Conservation (phyloP, 2,329 filamentous ascomycete species). For the Cyanodermella asteris region DNA sequence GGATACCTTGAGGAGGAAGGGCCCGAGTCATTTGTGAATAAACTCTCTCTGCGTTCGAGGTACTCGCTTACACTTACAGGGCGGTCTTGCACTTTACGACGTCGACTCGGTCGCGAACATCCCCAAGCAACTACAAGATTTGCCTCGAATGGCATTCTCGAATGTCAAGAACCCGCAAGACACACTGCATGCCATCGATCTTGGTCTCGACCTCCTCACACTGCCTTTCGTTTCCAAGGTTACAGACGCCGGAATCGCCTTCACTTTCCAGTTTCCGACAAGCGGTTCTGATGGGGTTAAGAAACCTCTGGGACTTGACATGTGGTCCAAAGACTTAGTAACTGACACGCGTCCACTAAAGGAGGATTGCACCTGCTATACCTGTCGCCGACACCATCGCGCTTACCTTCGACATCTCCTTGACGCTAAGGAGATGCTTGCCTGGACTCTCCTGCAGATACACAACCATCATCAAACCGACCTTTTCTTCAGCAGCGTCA, state of each 20-base stretch:
- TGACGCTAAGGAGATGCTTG: slow-evolving; percentile 84
- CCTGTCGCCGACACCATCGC: slow-evolving; percentile 62
- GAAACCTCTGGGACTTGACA: slow-evolving; percentile 47
- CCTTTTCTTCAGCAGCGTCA: slow-evolving; percentile 50
- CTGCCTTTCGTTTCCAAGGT: slow-evolving; percentile 51
- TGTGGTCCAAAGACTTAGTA: slow-evolving; percentile 46
- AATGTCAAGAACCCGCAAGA: slow-evolving; percentile 50
- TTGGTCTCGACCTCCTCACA: slow-evolving; percentile 62
- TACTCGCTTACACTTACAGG: too few species aligned
- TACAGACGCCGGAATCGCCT: slow-evolving; percentile 68
- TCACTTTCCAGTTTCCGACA: slow-evolving; percentile 54
- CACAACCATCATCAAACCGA: slow-evolving; percentile 65
- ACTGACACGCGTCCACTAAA: slow-evolving; percentile 40
- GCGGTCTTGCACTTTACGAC: slow-evolving; percentile 64
- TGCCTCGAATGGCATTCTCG: slow-evolving; percentile 58
- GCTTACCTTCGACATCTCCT: slow-evolving; percentile 80
- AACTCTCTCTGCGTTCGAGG: too few species aligned
- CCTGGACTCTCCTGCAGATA: slow-evolving; percentile 77
- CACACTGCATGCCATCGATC: slow-evolving; percentile 49
- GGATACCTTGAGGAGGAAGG: slow-evolving; percentile 47
- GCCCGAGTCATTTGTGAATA: slow-evolving; percentile 26
- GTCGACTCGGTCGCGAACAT: slow-evolving; percentile 46
- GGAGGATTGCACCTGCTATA: slow-evolving; percentile 52
- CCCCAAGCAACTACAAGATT: slow-evolving; percentile 31
- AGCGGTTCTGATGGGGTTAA: slow-evolving; percentile 5